Conservation (phyloP, 331 rosid species). For the Malus hybrid region DNA sequence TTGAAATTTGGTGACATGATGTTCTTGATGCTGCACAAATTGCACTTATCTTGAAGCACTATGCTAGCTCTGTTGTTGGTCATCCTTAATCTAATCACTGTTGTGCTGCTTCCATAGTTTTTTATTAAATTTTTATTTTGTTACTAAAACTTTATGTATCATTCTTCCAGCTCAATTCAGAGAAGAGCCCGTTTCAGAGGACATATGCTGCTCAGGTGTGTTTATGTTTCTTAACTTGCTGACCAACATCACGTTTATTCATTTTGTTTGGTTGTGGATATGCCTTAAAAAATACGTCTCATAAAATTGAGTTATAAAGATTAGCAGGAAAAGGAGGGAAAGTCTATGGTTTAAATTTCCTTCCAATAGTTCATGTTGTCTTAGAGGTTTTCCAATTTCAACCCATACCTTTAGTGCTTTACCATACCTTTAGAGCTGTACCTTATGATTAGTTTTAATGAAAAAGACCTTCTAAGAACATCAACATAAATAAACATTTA, state of each 20-base stretch:
- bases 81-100: conserved; percentile 3
- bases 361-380: not conserved
- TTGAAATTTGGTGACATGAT: not conserved
- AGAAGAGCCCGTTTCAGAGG: conserved; percentile 97
- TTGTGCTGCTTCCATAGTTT: not conserved
- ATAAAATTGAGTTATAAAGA: not conserved
- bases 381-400: not conserved
- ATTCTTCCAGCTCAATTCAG: conserved; percentile 69
- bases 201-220: conserved; percentile 94
- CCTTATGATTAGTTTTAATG: not conserved
- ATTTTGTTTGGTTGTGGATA: not conserved
- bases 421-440: not conserved
- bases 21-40: not conserved
- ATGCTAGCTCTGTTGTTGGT: conserved; percentile 5
- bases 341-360: not conserved
- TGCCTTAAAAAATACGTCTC: not conserved
- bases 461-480: not conserved
- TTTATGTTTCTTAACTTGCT: conserved; percentile 5
- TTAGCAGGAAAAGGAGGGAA: not conserved
- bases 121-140: not conserved
- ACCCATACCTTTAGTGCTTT: not conserved
- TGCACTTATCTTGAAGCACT: not conserved
- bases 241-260: not conserved
- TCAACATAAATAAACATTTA: not conserved
- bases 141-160: not conserved